A percentile compares a stretch with the other conserved stretches of the same genome.
These are phyloP conservation scores for Avena insularis DNA, from an alignment of 176 grass and related monocot genomes.

Conservation along the genomic window DNA sequence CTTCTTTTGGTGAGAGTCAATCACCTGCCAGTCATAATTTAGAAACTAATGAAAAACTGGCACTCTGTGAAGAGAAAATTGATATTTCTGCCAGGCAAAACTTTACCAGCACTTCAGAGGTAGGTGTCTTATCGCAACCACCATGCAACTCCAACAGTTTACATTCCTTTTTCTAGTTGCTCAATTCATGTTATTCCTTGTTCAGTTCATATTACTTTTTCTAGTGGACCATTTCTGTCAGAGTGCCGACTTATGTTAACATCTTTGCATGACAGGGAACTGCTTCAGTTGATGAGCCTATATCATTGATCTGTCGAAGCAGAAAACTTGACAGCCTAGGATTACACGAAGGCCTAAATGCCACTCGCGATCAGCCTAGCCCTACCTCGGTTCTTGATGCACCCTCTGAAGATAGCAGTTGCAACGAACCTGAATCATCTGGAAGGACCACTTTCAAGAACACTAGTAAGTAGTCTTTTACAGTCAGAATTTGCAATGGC, in stretches of 20 bases:
- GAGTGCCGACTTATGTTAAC: neutral
- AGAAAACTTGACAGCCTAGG: conserved; percentile 48
- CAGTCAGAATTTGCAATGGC: neutral
- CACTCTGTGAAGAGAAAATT: conserved; percentile 12
- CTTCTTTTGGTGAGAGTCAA: conserved; percentile 21
- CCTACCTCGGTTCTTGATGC: conserved; percentile 88
- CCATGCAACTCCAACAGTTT: neutral
- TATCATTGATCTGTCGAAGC: conserved; percentile 30
- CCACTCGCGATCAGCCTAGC: conserved; percentile 75
- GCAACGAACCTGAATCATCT: conserved; percentile 64
- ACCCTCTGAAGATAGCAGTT: conserved; percentile 72
- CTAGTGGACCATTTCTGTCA: neutral
- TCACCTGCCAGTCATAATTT: neutral
- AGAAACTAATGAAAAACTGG: conserved; percentile 11
- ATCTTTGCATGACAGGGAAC: conserved; percentile 55
- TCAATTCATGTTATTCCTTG: neutral
- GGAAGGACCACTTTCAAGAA: conserved; percentile 40
- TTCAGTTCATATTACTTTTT: conserved; percentile 3
- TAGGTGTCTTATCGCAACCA: conserved; percentile 30
- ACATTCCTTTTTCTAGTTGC: conserved; percentile 5
- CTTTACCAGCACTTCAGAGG: conserved; percentile 41
- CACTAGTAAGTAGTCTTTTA: conserved; percentile 54
- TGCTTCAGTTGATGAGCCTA: conserved; percentile 42
- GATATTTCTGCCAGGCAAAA: conserved; percentile 28
- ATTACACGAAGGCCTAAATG: conserved; percentile 40